Base-by-base conservation (phyloP, 495 filamentous ascomycete species). In the Cercophora sp. region DNA sequence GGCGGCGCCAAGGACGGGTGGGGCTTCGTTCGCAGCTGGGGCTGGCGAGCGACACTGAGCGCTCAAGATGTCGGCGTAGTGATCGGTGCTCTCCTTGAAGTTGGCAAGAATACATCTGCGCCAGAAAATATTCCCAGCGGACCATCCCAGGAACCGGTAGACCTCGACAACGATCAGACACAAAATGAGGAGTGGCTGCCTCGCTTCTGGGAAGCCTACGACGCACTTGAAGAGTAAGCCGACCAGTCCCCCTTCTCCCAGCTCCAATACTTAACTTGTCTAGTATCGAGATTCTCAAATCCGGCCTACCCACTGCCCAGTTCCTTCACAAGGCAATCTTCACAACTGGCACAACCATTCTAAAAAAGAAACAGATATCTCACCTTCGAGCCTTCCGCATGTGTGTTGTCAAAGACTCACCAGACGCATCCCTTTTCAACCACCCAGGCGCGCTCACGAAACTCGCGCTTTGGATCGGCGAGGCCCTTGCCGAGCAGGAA, bases 11-110 rank as follows among this genome's bases (percentile, higher is more conserved):
- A 88, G 57, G 86, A 94, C 64, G 89, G 89, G 10, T 96, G 94
- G 88, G 94, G 93, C 2, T 98, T 97, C 63, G 92, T 98, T 15
- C 80, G 91, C 31, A 93, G 88, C 64, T 98, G 93, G 93, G 93
- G 93, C 15, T 98, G 91, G 91, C 88, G 91, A 64, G 93, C 91
- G 0, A 96, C 91, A 36, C 78, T 97, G 1, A 91, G 85, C 50
- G 94, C 93, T 9, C 86, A 86, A 32, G 93, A 98, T 64, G 89
- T 96, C 0, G 92, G 86, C 25, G 87, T 95, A 8, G 83, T 97
- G 25, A 79, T 96, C 25, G 88, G 90, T 45, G 88, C 93, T 10
- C 84, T 98, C 45, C 80, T 98, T 1, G 93, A 98, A 70, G 90
- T 97, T 40, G 91, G 92, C 53, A 77, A 80, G 57, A 73, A 75